A percentile compares a stretch with the other conserved stretches of the same genome.
Conservation (phyloP, 495 filamentous ascomycete species). For the Penicillium soppii region DNA sequence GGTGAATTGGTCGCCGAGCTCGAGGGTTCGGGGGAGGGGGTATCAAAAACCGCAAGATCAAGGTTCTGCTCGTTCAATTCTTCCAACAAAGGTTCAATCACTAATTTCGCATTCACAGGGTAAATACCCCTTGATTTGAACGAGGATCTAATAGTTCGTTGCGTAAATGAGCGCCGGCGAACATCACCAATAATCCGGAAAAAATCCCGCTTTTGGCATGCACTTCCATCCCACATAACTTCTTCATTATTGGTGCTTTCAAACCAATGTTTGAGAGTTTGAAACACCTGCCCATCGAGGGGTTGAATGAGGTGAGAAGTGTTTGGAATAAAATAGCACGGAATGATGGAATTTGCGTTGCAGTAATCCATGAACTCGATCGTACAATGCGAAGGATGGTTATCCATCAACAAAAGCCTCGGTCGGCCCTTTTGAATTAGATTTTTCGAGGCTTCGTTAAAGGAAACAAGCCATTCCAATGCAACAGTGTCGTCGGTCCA, state of each 20-base stretch:
- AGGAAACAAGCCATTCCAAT: background rate
- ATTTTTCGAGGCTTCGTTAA: background rate
- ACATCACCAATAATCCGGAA: background rate
- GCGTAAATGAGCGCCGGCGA: background rate
- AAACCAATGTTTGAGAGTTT: background rate
- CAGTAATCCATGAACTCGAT: background rate
- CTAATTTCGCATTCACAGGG: background rate
- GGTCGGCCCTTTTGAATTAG: background rate
- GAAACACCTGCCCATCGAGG: background rate
- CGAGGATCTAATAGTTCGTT: background rate
- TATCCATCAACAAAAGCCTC: background rate
- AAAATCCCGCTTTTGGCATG: background rate
- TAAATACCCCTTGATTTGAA: conserved; percentile 1
- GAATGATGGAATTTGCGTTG: background rate
- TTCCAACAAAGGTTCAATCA: no score
- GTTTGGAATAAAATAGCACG: background rate
- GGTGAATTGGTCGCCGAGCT: no score
- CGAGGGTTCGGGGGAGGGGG: no score
- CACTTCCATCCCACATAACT: background rate
- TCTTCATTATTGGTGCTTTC: background rate
- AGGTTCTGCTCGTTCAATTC: no score
- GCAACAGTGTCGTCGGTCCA: background rate
- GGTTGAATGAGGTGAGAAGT: background rate
- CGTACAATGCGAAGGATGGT: background rate
- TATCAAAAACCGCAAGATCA: no score